These are phyloP conservation scores for Chlamydomonas sp. DNA, from an alignment of 139 green algal genomes.

Conservation along the genomic window DNA sequence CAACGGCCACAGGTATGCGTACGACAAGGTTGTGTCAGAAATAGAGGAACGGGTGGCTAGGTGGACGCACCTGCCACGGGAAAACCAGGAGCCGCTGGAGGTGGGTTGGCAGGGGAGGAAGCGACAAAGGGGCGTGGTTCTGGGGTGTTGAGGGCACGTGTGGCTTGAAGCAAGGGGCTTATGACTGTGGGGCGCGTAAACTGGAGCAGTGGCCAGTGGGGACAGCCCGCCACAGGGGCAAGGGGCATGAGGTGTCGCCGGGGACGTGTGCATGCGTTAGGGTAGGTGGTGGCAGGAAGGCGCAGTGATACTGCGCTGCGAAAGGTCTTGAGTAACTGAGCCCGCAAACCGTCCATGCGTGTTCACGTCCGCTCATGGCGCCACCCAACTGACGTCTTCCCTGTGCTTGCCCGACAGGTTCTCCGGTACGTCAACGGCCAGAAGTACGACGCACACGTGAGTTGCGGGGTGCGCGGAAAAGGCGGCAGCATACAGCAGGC, in stretches of 20 bases:
- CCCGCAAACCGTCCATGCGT: background rate
- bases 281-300: background rate
- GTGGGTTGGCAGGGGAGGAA: too few relatives aligned
- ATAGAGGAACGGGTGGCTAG: conserved; percentile 33
- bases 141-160: too few relatives aligned
- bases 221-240: too few relatives aligned
- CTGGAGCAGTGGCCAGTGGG: too few relatives aligned
- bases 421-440: conserved; percentile 54
- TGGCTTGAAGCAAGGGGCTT: too few relatives aligned
- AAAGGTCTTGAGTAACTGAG: background rate
- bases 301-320: background rate
- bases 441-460: conserved; percentile 47
- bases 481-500: background rate
- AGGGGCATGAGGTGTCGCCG: too few relatives aligned
- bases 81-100: background rate
- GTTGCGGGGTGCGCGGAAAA: background rate
- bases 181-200: too few relatives aligned
- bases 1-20: background rate
- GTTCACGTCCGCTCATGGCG: background rate
- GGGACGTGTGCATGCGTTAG: too few relatives aligned
- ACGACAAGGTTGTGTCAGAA: background rate
- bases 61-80: conserved; percentile 6
- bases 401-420: conserved; percentile 3
- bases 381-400: background rate
- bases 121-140: background rate